phyloP scores from a whole-genome alignment of 2,329 filamentous ascomycete genomes.

The Aaosphaeria pasadenensis region DNA sequence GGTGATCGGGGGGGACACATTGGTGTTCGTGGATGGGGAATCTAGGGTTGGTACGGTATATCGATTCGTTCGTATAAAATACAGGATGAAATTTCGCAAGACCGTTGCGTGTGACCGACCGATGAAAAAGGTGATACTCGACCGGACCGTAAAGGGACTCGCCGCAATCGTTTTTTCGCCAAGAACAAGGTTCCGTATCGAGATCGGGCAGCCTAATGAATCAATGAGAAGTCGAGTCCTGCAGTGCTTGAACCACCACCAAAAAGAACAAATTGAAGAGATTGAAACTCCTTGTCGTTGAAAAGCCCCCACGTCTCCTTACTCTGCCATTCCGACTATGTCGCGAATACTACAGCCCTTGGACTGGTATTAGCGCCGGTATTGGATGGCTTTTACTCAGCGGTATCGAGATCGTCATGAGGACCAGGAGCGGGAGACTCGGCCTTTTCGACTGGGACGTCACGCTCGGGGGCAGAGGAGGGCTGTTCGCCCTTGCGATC shows the following conservation, averaged over 20 bases:
- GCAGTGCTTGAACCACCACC: conserved; percentile 15
- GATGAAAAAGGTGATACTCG: conserved; percentile 22
- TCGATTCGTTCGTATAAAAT: conserved; percentile 36
- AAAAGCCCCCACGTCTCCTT: background rate
- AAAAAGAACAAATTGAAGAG: conserved; percentile 11
- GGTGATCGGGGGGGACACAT: background rate
- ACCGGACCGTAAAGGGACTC: conserved; percentile 32
- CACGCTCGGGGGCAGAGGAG: background rate
- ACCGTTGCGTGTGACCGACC: conserved; percentile 34
- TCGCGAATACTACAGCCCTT: background rate
- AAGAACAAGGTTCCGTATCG: conserved; percentile 28
- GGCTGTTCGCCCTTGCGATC: conserved; percentile 78
- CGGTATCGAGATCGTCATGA: conserved; percentile 94
- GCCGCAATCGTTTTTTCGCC: conserved; percentile 30
- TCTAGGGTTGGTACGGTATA: background rate
- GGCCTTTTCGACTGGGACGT: conserved; percentile 27
- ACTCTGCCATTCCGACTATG: background rate
- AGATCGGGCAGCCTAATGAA: conserved; percentile 32
- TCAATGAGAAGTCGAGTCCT: conserved; percentile 18
- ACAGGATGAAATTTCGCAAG: conserved; percentile 28
- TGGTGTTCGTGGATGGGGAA: background rate
- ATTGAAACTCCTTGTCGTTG: conserved; percentile 18
- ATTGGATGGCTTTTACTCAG: conserved; percentile 56
- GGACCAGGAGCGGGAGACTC: conserved; percentile 63
- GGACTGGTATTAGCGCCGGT: background rate